A percentile compares a stretch with the other conserved stretches of the same genome.
Conservation (phyloP, 345 rosid species). For the Rhodamnia rubescens region DNA sequence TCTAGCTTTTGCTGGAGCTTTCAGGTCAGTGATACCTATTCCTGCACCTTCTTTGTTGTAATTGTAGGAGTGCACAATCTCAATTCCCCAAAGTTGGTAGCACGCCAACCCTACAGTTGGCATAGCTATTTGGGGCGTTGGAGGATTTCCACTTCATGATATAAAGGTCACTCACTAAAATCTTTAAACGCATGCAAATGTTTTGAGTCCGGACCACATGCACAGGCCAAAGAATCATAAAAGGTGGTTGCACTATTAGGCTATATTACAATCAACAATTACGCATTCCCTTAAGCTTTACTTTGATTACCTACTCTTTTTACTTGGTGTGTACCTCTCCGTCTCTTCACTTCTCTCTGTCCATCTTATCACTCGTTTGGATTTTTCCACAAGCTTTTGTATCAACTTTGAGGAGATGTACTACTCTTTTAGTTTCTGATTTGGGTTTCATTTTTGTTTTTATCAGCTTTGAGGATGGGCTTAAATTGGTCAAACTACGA, state of each 20-base stretch:
- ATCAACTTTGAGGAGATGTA: background rate
- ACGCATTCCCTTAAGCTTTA: background rate
- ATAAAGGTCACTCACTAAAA: background rate
- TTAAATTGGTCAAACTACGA: conserved; percentile 86
- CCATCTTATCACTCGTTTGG: background rate
- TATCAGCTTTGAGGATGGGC: conserved; percentile 90
- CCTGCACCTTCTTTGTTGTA: background rate
- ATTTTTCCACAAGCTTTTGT: background rate
- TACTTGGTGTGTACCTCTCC: background rate
- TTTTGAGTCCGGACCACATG: background rate
- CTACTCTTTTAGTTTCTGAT: background rate
- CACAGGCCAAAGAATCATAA: background rate
- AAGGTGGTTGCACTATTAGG: background rate
- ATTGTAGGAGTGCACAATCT: background rate
- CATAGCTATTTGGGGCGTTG: background rate
- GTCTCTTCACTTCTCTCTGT: background rate
- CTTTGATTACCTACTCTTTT: background rate
- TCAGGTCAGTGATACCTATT: conserved; percentile 32
- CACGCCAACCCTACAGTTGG: background rate
- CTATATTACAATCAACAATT: background rate
- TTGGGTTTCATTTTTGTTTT: background rate
- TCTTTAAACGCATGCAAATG: background rate
- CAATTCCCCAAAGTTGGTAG: background rate
- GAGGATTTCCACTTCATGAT: background rate
- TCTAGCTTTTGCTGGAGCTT: conserved; percentile 89